These are phyloP conservation scores for Aspergillus asperescens DNA, from an alignment of 495 filamentous ascomycete species.

Conservation along the genomic window DNA sequence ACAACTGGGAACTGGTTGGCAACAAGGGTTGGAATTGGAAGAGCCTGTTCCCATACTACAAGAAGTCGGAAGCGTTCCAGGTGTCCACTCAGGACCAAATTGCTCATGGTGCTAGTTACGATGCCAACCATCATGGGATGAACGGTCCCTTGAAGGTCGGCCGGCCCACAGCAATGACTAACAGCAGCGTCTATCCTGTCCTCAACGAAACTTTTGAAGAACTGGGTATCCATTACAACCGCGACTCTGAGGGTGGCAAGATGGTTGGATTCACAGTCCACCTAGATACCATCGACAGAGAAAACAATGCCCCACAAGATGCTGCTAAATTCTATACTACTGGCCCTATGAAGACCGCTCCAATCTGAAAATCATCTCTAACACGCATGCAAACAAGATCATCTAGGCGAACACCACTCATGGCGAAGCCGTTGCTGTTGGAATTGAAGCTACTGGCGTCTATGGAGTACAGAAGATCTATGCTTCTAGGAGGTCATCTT, in stretches of 20 bases:
- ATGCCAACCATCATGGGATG: slow-evolving; percentile 21
- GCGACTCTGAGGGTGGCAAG: slow-evolving; percentile 32
- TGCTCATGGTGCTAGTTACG: slow-evolving; percentile 16
- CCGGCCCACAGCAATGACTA: slow-evolving; percentile 17
- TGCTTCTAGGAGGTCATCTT: slow-evolving; percentile 53
- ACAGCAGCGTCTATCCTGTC: slow-evolving; percentile 11
- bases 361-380: slow-evolving; percentile 23
- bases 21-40: slow-evolving; percentile 33
- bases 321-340: slow-evolving; percentile 41
- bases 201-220: slow-evolving; percentile 7
- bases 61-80: slow-evolving; percentile 23
- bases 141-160: slow-evolving; percentile 26
- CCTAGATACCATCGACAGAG: slow-evolving; percentile 28
- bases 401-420: slow-evolving; percentile 14
- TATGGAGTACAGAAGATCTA: slow-evolving; percentile 20
- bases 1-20: slow-evolving; percentile 25
- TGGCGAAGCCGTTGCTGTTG: slow-evolving; percentile 7
- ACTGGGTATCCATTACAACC: slow-evolving; percentile 26
- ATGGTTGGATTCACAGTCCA: slow-evolving; percentile 31
- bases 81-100: slow-evolving; percentile 14
- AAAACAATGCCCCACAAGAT: slow-evolving; percentile 42
- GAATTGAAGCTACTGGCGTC: slow-evolving; percentile 12
- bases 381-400: slow-evolving; percentile 30
- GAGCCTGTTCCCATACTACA: slow-evolving; percentile 27
- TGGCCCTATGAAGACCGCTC: slow-evolving; percentile 19